These are phyloP conservation scores for Thielaviopsis populi DNA, from an alignment of 2,329 filamentous ascomycete species.

Conservation along the genomic window DNA sequence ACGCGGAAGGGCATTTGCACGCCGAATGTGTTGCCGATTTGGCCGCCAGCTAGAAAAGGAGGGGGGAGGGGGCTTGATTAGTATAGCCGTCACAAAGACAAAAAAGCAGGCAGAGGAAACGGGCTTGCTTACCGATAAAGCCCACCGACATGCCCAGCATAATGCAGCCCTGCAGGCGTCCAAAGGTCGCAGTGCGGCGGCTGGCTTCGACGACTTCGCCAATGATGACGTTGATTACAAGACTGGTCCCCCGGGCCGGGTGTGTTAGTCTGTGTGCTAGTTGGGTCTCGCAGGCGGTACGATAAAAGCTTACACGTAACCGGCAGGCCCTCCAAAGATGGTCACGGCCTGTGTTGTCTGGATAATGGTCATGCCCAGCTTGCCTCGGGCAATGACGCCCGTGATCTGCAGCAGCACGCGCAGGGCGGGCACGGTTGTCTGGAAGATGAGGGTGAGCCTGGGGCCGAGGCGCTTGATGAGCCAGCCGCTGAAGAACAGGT, in stretches of 20 bases:
- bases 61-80: slow-evolving; percentile 1
- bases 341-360: slow-evolving; percentile 54
- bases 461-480: slow-evolving; percentile 51
- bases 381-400: slow-evolving; percentile 47
- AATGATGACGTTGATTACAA: slow-evolving; percentile 53
- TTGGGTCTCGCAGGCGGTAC: accelerated
- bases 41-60: slow-evolving; percentile 36
- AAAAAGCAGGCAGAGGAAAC: neutral
- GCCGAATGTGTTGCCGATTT: slow-evolving; percentile 47
- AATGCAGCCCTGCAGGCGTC: slow-evolving; percentile 48
- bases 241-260: slow-evolving; percentile 22
- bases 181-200: slow-evolving; percentile 48
- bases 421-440: slow-evolving; percentile 49
- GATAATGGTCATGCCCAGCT: slow-evolving; percentile 49
- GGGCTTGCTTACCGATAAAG: slow-evolving; percentile 36
- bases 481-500: slow-evolving; percentile 53
- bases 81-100: neutral
- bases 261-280: neutral
- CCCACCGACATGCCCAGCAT: slow-evolving; percentile 53
- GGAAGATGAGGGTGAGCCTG: slow-evolving; percentile 44
- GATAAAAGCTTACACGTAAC: slow-evolving; percentile 39
- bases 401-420: slow-evolving; percentile 49
- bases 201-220: slow-evolving; percentile 47
- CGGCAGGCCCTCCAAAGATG: slow-evolving; percentile 50
- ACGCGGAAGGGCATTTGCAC: slow-evolving; percentile 51